Conservation (phyloP, 2,329 filamentous ascomycete genomes). For the Phoma sp. region DNA sequence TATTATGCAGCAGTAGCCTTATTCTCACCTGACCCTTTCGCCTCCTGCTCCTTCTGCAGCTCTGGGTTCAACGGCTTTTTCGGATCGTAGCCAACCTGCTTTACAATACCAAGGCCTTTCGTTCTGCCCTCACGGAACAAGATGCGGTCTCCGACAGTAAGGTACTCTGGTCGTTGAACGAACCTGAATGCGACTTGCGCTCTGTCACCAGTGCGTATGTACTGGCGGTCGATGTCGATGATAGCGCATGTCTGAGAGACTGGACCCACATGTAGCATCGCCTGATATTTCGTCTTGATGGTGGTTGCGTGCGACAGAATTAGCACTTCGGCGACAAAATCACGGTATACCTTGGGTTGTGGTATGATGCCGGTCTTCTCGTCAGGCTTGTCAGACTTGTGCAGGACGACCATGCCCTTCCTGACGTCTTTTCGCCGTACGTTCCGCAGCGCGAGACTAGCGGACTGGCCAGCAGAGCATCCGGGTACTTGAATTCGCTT, state of each 20-base stretch:
- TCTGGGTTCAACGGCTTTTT: slow-evolving; percentile 52
- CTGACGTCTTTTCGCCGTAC: slow-evolving; percentile 89
- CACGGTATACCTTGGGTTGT: slow-evolving; percentile 59
- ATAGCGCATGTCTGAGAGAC: slow-evolving; percentile 96
- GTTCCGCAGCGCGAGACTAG: slow-evolving; percentile 87
- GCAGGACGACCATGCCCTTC: slow-evolving; percentile 97
- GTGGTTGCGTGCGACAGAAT: slow-evolving; percentile 96
- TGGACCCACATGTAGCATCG: slow-evolving; percentile 95
- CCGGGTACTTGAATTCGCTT: slow-evolving; percentile 90
- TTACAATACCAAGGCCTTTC: slow-evolving; percentile 94
- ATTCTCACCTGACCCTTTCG: slow-evolving; percentile 22
- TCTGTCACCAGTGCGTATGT: slow-evolving; percentile 93
- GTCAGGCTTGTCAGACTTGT: slow-evolving; percentile 74
- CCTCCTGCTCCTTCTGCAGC: slow-evolving; percentile 30
- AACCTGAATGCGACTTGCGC: slow-evolving; percentile 94
- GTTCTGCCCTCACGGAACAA: slow-evolving; percentile 94
- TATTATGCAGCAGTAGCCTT: slow-evolving; percentile 15
- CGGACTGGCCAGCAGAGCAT: slow-evolving; percentile 89
- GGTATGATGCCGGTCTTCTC: slow-evolving; percentile 41
- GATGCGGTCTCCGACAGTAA: slow-evolving; percentile 85
- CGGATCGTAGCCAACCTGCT: slow-evolving; percentile 85
- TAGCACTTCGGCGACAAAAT: slow-evolving; percentile 74
- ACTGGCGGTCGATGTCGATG: slow-evolving; percentile 95
- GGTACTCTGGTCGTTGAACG: slow-evolving; percentile 90
- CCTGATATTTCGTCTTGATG: slow-evolving; percentile 95